Percentiles rank a stretch among this genome's conserved stretches.
Evolutionary conservation across 2,329 filamentous ascomycete species (phyloP).

Genomic region (Apiospora koreana): DNA sequence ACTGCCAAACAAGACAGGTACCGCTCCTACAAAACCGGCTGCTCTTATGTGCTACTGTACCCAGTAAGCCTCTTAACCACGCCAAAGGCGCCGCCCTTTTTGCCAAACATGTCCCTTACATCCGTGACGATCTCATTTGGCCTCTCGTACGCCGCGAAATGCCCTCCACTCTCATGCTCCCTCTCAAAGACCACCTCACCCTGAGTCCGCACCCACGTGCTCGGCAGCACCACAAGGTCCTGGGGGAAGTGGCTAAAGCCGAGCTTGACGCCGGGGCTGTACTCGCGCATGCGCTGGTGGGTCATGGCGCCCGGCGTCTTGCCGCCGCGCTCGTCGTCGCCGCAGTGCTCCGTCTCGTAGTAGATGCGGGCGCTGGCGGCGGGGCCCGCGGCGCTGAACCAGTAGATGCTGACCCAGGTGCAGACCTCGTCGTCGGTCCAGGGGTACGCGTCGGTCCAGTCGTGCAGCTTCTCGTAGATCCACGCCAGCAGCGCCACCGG

Average conservation of each 20-base stretch:
- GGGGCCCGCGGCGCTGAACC: conserved; percentile 69
- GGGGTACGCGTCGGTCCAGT: conserved; percentile 72
- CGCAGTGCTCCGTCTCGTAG: conserved; percentile 60
- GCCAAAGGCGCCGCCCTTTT: conserved; percentile 45
- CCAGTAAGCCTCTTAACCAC: conserved; percentile 32
- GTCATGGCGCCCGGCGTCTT: conserved; percentile 20
- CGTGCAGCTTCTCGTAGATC: conserved; percentile 80
- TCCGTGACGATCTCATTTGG: conserved; percentile 55
- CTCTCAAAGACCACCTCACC: conserved; percentile 61
- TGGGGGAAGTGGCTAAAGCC: conserved; percentile 56
- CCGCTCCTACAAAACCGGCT: neutral
- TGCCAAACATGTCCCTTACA: conserved; percentile 59
- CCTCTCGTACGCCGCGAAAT: conserved; percentile 62
- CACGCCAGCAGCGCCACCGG: conserved; percentile 73
- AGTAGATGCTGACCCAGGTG: conserved; percentile 75
- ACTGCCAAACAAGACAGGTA: neutral
- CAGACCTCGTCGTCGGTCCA: conserved; percentile 78
- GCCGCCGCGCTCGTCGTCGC: conserved; percentile 25
- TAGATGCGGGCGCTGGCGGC: conserved; percentile 69
- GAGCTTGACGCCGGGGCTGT: conserved; percentile 38
- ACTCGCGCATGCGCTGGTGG: conserved; percentile 20
- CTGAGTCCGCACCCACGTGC: conserved; percentile 57
- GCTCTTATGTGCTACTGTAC: conserved; percentile 16
- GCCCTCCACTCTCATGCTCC: conserved; percentile 52
- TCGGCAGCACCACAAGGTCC: conserved; percentile 57